Percentiles rank a stretch among this genome's conserved stretches.
Evolutionary conservation across 441 rosid species (phyloP).

Genomic region (Jatropha podagrica): DNA sequence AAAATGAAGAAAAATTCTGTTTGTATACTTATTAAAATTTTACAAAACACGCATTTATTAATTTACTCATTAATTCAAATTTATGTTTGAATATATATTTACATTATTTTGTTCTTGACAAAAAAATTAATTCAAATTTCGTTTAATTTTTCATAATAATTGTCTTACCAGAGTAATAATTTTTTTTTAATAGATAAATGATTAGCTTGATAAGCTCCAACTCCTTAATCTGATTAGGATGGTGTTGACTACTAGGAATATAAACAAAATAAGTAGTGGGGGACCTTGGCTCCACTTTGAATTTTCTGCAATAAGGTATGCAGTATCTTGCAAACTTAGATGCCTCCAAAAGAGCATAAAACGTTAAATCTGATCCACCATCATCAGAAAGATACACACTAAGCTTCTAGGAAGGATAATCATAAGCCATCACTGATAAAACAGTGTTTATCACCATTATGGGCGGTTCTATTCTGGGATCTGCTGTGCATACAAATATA

Average conservation of each 20-base stretch:
- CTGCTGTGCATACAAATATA: slow-evolving; percentile 75
- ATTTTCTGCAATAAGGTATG: slow-evolving; percentile 58
- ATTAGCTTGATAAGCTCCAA: slow-evolving; percentile 34
- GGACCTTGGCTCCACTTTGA: slow-evolving; percentile 43
- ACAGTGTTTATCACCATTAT: slow-evolving; percentile 66
- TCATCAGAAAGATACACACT: slow-evolving; percentile 73
- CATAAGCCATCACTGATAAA: slow-evolving; percentile 59
- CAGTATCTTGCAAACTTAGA: slow-evolving; percentile 54
- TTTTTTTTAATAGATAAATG: too few species aligned
- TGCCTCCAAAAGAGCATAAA: slow-evolving; percentile 67
- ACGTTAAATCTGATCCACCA: slow-evolving; percentile 60
- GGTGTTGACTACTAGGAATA: not conserved
- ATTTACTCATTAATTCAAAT: too few species aligned
- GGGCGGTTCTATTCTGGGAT: slow-evolving; percentile 70
- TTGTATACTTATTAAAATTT: too few species aligned
- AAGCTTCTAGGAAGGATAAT: slow-evolving; percentile 63
- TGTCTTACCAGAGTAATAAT: too few species aligned
- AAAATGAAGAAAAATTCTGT: too few species aligned
- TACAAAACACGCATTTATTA: too few species aligned
- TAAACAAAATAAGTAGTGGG: slow-evolving; percentile 41
- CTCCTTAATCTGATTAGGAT: not conserved
- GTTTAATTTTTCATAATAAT: too few species aligned
- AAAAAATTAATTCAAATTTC: too few species aligned
- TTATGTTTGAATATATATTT: too few species aligned
- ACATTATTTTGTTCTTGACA: too few species aligned